These are phyloP conservation scores for Sporobolus alterniflorus DNA, from an alignment of 202 grass and related monocot species.

Conservation along the genomic window DNA sequence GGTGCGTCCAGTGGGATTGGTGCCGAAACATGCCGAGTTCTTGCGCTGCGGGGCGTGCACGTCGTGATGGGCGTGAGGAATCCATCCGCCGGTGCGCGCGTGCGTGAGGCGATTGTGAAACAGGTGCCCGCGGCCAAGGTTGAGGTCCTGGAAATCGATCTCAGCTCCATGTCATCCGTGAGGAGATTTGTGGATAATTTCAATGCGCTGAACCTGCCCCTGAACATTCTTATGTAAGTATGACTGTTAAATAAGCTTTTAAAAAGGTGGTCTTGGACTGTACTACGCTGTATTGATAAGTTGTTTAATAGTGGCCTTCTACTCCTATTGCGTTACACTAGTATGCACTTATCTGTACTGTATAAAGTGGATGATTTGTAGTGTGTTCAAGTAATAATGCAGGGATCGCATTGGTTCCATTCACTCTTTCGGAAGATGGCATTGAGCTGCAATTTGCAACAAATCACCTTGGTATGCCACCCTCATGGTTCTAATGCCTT, in stretches of 20 bases:
- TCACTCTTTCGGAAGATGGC: slow-evolving; percentile 45
- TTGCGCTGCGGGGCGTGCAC: slow-evolving; percentile 39
- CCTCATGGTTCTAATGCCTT: neutral
- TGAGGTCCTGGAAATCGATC: slow-evolving; percentile 45
- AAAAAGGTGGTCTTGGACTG: neutral
- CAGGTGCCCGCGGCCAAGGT: slow-evolving; percentile 25
- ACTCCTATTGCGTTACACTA: neutral
- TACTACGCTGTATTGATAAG: neutral
- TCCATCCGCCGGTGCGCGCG: neutral
- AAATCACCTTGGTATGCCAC: slow-evolving; percentile 27
- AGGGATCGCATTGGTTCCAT: slow-evolving; percentile 46
- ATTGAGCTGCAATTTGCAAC: slow-evolving; percentile 63
- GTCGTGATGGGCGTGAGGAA: slow-evolving; percentile 55
- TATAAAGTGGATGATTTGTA: neutral
- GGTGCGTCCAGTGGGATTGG: slow-evolving; percentile 56
- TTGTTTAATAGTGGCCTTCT: neutral
- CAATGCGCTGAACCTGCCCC: slow-evolving; percentile 4
- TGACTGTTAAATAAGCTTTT: neutral
- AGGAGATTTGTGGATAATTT: slow-evolving; percentile 33
- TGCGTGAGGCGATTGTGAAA: slow-evolving; percentile 37
- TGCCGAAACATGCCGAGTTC: slow-evolving; percentile 47
- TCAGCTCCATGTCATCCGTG: slow-evolving; percentile 51
- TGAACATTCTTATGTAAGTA: slow-evolving; percentile 60
- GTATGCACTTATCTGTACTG: no score
- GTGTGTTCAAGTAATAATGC: slow-evolving; percentile 58